These are phyloP conservation scores for Botrytis fabae DNA, from an alignment of 2,329 filamentous ascomycete genomes.

Conservation along the genomic window DNA sequence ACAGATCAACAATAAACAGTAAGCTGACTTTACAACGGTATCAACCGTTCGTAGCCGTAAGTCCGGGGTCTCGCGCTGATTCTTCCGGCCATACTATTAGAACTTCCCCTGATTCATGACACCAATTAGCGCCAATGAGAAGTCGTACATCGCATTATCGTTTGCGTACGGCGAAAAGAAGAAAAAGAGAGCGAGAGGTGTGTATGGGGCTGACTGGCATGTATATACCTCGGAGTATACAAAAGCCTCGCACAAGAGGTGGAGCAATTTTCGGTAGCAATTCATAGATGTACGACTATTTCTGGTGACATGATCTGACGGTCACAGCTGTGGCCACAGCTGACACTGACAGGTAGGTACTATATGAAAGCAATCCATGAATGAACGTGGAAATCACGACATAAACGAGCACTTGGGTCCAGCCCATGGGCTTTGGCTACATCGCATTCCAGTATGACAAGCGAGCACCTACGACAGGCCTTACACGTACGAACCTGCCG, in stretches of 20 bases:
- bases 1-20: not conserved
- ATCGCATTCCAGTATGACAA: not conserved
- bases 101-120: not conserved
- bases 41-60: not conserved
- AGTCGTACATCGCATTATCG: not conserved
- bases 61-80: not conserved
- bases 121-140: not conserved
- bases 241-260: not conserved
- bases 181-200: not conserved
- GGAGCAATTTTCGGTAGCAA: not conserved
- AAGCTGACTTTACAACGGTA: conserved; percentile 4
- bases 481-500: not conserved
- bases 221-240: no score
- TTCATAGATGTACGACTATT: not conserved
- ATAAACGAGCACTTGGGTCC: not conserved
- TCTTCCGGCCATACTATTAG: not conserved
- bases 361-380: not conserved
- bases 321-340: conserved; percentile 2
- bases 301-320: not conserved
- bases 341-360: not conserved
- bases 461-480: not conserved
- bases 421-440: not conserved
- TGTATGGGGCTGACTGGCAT: conserved; percentile 2
- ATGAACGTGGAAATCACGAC: conserved; percentile 12
- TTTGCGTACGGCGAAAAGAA: not conserved